Evolutionary conservation across 176 grass and related monocot genomes (phyloP), one percentile per base, ranked within the genome.

Genomic region (Saccharum spontaneum): DNA sequence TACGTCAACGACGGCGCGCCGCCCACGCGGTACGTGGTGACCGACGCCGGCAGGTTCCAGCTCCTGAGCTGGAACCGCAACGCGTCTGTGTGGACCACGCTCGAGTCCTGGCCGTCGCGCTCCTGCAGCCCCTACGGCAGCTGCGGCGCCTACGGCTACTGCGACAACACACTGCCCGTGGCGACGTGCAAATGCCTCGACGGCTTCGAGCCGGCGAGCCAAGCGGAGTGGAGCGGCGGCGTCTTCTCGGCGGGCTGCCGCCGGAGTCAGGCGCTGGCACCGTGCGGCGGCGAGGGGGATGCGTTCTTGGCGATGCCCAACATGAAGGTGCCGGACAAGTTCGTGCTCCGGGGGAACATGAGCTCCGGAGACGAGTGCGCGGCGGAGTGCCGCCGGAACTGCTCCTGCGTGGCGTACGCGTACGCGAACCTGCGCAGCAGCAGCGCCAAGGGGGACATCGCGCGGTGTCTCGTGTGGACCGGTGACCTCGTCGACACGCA

Each of bases 361-460:
- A 90, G 26, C 59, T 77, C 82, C 4, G 79, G 75, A 17, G 79
- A 82, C 18, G 68, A 65, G 78, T 90, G 85, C 76, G 80, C 84
- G 13, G 94, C 80, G 26, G 72, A 68, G 78, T 97, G 89, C 82
- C 30, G n/a, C 44, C 36, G 46, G 64, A 67, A 88, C 70, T 97
- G 91, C 80, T 86, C 87, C 10, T 97, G 94, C 49, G 60, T 73
- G 78, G 94, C 91, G 73, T 97, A 91, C 74, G 87, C 94, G 20
- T 82, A 78, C 88, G 79, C 88, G 3, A 78, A 34, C 28, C 83
- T 90, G 18, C 33, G 64, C 63, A 55, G 46, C 70, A 88, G 89
- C 70, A 83, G 64, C 64, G 64, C 71, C 40, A 77, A 64, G 43
- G 83, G 83, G 3, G 43, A 78, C 1, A 28, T 72, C 8, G 38